Base-by-base conservation (phyloP, 495 filamentous ascomycete genomes). In the Daldinia concentrica region DNA sequence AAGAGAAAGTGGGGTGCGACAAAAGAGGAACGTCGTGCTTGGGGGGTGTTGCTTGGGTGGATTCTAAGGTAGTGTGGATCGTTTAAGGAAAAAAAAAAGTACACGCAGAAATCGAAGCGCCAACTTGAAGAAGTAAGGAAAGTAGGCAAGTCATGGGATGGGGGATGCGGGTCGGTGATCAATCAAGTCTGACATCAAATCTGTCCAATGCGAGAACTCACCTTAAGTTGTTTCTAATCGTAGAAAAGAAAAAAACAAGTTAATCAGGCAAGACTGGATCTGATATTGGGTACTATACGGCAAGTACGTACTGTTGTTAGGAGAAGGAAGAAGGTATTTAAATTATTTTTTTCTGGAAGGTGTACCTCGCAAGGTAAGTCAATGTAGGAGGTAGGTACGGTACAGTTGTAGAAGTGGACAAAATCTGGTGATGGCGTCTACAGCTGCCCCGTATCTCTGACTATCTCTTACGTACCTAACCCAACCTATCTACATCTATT, bases 1-100 rank as follows among this genome's bases (percentile, higher is more conserved):
- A 36, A 52, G 51, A 34, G 27, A 73, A 69, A 61, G 65, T 66
- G 71, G 71, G 62, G 65, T 56, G 41, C 12, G 41, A 69, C 66
- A 55, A 55, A 63, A 68, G 61, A 68, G 65, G 65, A 68, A 73
- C 65, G 32, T 58, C 56, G 60, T 59, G n/a, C 65, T 62, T 39
- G 4, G 17, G 32, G 30, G 34, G 9, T 36, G 34, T 14, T 36
- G 14, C 27, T 24, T 61, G 60, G 24, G 19, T 57, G 56, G 65
- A 57, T 67, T 48, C 9, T 3, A 48, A 36, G 48, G 36, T 32
- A 34, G 64, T 56, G 70, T 73, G 65, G 70, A 73, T 73, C 69
- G 29, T 45, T 19, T 52, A 62, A 32, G n/a, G n/a, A 27, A 45
- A 56, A 48, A 54, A 50, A 51, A 14, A 67, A 37, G 45, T 67